Conservation (phyloP, 2,329 filamentous ascomycete species). For the Neonectria hederae region DNA sequence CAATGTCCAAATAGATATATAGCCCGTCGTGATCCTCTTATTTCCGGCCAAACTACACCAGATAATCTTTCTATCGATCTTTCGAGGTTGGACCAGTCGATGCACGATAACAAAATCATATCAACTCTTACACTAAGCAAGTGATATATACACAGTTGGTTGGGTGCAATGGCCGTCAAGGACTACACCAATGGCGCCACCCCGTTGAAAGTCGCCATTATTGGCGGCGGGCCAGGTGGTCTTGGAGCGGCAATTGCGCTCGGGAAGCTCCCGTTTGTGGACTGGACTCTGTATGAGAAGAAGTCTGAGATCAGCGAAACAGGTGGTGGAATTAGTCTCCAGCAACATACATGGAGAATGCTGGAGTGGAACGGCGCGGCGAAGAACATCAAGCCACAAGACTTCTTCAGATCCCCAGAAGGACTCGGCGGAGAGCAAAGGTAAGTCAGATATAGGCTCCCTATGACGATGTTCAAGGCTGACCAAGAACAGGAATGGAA, state of each 20-base stretch:
- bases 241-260: conserved; percentile 47
- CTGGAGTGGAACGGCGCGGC: conserved; percentile 46
- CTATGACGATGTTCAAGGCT: not conserved
- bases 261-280: conserved; percentile 41
- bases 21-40: conserved; percentile 6
- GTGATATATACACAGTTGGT: not conserved
- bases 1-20: conserved; percentile 14
- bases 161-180: conserved; percentile 30
- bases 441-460: conserved; percentile 12
- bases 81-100: not conserved
- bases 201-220: conserved; percentile 37
- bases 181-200: conserved; percentile 25
- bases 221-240: conserved; percentile 44
- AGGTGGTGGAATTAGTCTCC: conserved; percentile 50
- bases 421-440: conserved; percentile 39
- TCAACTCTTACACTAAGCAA: not conserved
- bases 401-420: conserved; percentile 44
- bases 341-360: conserved; percentile 49
- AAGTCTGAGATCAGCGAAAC: conserved; percentile 49
- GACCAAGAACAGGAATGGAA: conserved; percentile 41
- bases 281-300: conserved; percentile 49
- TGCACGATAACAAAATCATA: not conserved
- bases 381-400: conserved; percentile 43
- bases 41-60: not conserved
- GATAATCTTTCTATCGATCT: not conserved